Base-by-base conservation (phyloP, 306 rosid genomes). In the Trifolium repens region DNA sequence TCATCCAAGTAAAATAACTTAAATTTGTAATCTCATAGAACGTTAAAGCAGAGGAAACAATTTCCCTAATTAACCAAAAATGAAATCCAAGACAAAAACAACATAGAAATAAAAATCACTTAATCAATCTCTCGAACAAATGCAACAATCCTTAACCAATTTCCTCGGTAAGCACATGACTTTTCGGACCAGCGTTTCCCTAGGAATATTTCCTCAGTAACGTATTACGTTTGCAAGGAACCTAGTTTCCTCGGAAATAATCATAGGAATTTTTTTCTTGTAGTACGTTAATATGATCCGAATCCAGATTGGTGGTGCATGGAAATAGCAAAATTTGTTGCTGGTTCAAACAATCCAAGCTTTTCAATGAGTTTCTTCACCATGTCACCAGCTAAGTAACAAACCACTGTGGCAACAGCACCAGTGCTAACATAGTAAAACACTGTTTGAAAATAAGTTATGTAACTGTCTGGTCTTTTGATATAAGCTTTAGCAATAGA, bases 331-430 rank as follows among this genome's bases (percentile, higher is more conserved):
- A 58, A 12, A 58, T n/a, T 58, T 58, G 83, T 40, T 65, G 47
- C 27, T 57, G 52, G 50, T n/a, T 85, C 68, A 63, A 88, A 88
- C 88, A 82, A 89, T 47, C 92, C 91, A 73, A 89, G 79, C 44
- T 82, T 79, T 34, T 87, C 64, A 1, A 87, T 0, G 22, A 91
- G 75, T 54, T 73, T 82, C 55, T 75, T 74, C 24, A 89, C 63
- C 44, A 89, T 7, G 5, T 74, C 70, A 32, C 98, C 94, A 15
- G 89, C 96, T 1, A 87, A 26, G 80, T 85, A 93, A 55, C 91
- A 81, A 66, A 87, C 72, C 1, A 88, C 76, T 0, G 92, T 86
- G n/a, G 88, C 92, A 65, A 85, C 78, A 30, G 82, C 72, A 1
- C 83, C 90, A 62, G 89, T 60, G 22, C 43, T 75, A 16, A 88